A percentile compares a stretch with the other conserved stretches of the same genome.
phyloP scores from a whole-genome alignment of 805 yeast genomes.

The Wickerhamiella hasegawae region DNA sequence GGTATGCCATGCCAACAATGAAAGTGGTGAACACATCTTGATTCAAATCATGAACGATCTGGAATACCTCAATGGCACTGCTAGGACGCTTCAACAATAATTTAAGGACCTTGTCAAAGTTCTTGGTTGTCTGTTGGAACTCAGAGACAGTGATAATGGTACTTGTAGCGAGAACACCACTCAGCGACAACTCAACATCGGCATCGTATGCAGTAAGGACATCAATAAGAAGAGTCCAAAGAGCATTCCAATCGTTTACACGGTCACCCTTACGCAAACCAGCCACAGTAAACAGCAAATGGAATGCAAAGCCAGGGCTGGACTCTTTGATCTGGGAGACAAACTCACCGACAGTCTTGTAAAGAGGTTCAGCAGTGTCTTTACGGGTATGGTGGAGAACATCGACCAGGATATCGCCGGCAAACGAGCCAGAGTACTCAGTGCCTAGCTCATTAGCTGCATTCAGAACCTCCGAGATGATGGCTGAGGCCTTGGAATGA shows the following conservation, averaged over 20 bases:
- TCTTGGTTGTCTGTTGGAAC: conserved; percentile 10
- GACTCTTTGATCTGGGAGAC: background rate
- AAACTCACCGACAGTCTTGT: conserved; percentile 7
- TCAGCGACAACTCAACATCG: background rate
- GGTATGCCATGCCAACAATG: conserved; percentile 5
- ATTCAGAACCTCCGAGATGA: conserved; percentile 23
- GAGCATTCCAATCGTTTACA: conserved; percentile 19
- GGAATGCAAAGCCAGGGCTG: conserved; percentile 3
- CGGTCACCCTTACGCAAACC: conserved; percentile 25
- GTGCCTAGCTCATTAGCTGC: conserved; percentile 1
- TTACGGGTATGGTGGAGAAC: conserved; percentile 20
- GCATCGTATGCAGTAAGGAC: background rate
- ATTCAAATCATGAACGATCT: conserved; percentile 5
- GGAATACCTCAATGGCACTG: conserved; percentile 13
- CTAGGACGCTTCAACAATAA: conserved; percentile 1
- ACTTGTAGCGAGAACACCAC: conserved; percentile 9
- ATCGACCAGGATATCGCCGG: conserved; percentile 14
- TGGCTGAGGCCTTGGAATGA: conserved; percentile 51
- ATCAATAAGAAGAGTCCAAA: conserved; percentile 4
- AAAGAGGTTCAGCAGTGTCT: conserved; percentile 18
- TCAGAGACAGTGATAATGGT: conserved; percentile 10
- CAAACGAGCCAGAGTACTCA: conserved; percentile 1
- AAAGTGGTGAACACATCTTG: conserved; percentile 9
- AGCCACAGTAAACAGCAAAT: conserved; percentile 16
- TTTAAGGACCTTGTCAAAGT: conserved; percentile 4